phyloP scores from a whole-genome alignment of 495 filamentous ascomycete genomes.

The Durotheca rogersii region DNA sequence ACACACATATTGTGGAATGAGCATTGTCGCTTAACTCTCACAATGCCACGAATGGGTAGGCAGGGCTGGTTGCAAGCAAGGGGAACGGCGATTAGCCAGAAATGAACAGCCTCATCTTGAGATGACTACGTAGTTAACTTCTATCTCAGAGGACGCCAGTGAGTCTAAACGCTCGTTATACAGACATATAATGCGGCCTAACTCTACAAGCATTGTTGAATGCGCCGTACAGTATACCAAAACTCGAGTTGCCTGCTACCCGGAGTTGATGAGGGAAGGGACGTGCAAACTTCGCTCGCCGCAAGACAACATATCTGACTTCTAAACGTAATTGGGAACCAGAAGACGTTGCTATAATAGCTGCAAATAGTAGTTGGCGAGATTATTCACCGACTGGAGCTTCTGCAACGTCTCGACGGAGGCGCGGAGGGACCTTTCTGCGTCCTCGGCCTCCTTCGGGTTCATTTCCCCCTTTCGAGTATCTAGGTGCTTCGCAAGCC shows the following conservation, averaged over 20 bases:
- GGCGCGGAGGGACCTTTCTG: constrained; percentile 14
- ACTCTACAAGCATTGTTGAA: constrained; percentile 8
- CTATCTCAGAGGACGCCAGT: too few relatives aligned
- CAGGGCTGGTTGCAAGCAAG: too few relatives aligned
- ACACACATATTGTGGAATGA: too few relatives aligned
- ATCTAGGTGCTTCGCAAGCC: constrained; percentile 19
- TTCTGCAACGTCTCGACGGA: constrained; percentile 25
- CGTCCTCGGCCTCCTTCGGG: constrained; percentile 5
- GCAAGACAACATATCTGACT: not conserved
- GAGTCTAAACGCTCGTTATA: not conserved
- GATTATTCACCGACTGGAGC: constrained; percentile 28
- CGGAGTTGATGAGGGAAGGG: constrained; percentile 1
- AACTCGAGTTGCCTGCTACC: too few relatives aligned
- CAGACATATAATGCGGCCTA: not conserved
- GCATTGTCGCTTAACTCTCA: too few relatives aligned
- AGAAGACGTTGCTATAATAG: constrained; percentile 5
- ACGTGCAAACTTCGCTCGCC: not conserved
- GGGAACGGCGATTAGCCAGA: too few relatives aligned
- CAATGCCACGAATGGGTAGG: too few relatives aligned
- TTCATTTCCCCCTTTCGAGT: constrained; percentile 23
- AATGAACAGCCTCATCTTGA: too few relatives aligned
- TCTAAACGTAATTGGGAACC: not conserved
- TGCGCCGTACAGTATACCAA: constrained; percentile 3
- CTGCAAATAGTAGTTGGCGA: constrained; percentile 25
- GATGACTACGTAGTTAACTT: too few relatives aligned